These are phyloP conservation scores for Anisogramma anomala DNA, from an alignment of 2,329 filamentous ascomycete species.

Conservation along the genomic window DNA sequence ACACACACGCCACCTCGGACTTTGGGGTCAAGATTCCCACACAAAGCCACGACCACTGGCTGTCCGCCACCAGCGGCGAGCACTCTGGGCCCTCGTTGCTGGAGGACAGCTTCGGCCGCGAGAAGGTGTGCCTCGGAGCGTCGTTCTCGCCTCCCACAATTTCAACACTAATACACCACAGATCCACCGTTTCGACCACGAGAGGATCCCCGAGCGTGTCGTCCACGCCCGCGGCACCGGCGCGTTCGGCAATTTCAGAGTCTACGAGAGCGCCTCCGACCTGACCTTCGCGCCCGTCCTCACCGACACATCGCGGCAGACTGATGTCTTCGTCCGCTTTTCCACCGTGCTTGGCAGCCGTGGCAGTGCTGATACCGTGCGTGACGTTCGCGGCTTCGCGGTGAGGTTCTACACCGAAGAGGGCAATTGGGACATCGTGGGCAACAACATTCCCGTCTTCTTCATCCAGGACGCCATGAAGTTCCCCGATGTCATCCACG, in stretches of 20 bases:
- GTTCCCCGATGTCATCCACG: slow-evolving; percentile 55
- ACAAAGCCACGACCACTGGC: slow-evolving; percentile 65
- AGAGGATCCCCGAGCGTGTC: slow-evolving; percentile 27
- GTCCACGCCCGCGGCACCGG: slow-evolving; percentile 24
- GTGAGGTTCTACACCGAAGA: slow-evolving; percentile 69
- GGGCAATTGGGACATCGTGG: slow-evolving; percentile 65
- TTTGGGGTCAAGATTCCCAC: slow-evolving; percentile 57
- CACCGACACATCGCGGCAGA: slow-evolving; percentile 50
- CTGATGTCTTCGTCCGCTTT: slow-evolving; percentile 60
- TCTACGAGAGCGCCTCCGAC: slow-evolving; percentile 51
- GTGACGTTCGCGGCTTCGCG: slow-evolving; percentile 74
- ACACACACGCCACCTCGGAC: slow-evolving; percentile 60
- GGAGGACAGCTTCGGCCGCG: slow-evolving; percentile 60
- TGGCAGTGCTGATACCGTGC: slow-evolving; percentile 68
- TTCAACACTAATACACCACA: too few relatives aligned
- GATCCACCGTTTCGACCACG: slow-evolving; percentile 64
- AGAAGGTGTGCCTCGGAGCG: slow-evolving; percentile 49
- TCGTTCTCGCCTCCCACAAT: background rate
- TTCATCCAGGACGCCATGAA: slow-evolving; percentile 69
- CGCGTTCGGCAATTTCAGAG: slow-evolving; percentile 44
- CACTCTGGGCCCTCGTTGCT: slow-evolving; percentile 55
- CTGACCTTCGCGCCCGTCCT: slow-evolving; percentile 52
- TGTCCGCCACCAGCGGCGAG: slow-evolving; percentile 51
- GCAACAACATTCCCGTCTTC: slow-evolving; percentile 65
- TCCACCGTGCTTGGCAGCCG: slow-evolving; percentile 66